These are phyloP conservation scores for Metschnikowia reukaufii DNA, from an alignment of 805 yeast species.

Conservation along the genomic window DNA sequence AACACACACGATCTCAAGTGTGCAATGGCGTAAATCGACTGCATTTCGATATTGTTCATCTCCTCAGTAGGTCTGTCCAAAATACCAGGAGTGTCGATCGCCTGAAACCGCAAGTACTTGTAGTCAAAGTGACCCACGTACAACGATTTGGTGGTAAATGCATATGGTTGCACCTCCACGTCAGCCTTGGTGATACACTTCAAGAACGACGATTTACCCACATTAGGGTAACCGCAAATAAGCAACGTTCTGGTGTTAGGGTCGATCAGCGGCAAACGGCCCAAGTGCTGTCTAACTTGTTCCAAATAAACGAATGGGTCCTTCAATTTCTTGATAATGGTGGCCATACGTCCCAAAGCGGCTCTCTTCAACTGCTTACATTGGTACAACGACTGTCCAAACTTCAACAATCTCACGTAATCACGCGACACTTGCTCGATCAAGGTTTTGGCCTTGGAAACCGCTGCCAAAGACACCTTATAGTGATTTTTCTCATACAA, in stretches of 20 bases:
- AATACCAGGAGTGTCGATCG: constrained; percentile 98
- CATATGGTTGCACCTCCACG: constrained; percentile 99
- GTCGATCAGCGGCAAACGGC: constrained; percentile 96
- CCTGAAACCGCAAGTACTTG: constrained; percentile 96
- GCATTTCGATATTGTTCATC: constrained; percentile 99
- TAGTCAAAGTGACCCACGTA: constrained; percentile 99
- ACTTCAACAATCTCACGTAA: constrained; percentile 88
- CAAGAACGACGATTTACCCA: constrained; percentile 96
- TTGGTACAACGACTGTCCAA: constrained; percentile 97
- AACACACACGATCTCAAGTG: constrained; percentile 95
- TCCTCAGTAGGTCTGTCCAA: constrained; percentile 98
- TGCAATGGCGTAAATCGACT: constrained; percentile 97
- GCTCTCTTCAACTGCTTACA: constrained; percentile 99
- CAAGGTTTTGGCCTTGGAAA: constrained; percentile 88
- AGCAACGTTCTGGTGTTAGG: constrained; percentile 97
- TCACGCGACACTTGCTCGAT: constrained; percentile 96
- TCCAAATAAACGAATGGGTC: constrained; percentile 92
- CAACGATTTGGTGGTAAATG: constrained; percentile 95
- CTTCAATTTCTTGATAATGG: constrained; percentile 90
- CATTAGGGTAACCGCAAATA: constrained; percentile 99
- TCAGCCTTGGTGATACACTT: constrained; percentile 94
- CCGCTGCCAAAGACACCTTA: constrained; percentile 93
- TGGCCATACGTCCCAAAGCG: constrained; percentile 99
- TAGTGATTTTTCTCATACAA: constrained; percentile 97
- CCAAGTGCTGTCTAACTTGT: constrained; percentile 98